Conservation (phyloP, 306 rosid genomes). For the Urtica urens region DNA sequence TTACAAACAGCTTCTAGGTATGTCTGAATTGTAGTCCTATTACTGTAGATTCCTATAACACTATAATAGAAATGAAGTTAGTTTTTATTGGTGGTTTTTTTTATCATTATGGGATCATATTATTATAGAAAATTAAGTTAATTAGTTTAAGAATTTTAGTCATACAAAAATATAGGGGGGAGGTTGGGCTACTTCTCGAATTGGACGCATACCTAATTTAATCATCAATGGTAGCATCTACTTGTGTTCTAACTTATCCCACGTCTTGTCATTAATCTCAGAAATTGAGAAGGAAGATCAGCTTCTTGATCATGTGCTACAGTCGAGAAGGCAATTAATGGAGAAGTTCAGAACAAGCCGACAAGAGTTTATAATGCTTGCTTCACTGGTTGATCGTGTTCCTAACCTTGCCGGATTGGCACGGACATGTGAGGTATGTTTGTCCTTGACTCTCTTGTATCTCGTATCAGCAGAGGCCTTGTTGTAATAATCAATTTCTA, state of each 20-base stretch:
- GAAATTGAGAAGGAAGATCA: conserved; percentile 78
- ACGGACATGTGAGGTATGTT: conserved; percentile 82
- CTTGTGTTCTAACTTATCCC: no score
- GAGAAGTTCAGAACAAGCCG: conserved; percentile 47
- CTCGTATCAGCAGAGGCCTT: background rate
- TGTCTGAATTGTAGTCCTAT: conserved; percentile 7
- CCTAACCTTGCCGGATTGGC: conserved; percentile 97
- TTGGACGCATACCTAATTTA: no score
- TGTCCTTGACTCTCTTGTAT: background rate
- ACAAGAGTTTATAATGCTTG: conserved; percentile 60
- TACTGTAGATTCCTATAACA: background rate
- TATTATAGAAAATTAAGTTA: no score
- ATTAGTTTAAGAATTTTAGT: no score
- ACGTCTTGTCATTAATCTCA: no score
- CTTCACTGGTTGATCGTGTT: conserved; percentile 88
- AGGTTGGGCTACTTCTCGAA: no score
- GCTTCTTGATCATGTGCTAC: conserved; percentile 63
- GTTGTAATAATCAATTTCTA: background rate
- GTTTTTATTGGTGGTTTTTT: no score
- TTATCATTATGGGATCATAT: no score
- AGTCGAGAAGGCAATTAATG: conserved; percentile 51
- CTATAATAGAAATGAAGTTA: no score
- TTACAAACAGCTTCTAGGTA: conserved; percentile 52
- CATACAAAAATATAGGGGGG: no score
- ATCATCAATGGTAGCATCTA: no score